Evolutionary conservation across 352 stramenopile species (phyloP), one percentile per base, ranked within the genome.

Genomic region (Globisporangium mamillatum): DNA sequence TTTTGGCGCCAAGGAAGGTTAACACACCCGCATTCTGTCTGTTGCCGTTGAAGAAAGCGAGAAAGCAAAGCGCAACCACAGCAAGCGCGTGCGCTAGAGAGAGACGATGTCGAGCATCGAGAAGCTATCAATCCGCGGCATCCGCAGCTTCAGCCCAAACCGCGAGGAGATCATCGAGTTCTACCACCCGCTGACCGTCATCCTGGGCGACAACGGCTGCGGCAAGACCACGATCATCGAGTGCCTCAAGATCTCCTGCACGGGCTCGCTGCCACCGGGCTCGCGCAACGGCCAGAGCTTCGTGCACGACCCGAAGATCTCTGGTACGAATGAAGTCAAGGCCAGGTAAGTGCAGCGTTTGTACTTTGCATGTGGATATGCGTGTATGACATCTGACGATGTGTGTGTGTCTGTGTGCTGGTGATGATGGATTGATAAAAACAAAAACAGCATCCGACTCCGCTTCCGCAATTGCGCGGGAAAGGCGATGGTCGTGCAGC

Each of bases 191-290:
- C 84, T 99, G 32, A 99, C 98, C 4, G 98, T 99, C 62, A 99
- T 99, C 66, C 80, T 98, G 12, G 96, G 96, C 25, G 83, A 96
- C 69, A 99, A 99, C 78, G 96, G 96, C 61, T 98, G 92, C 69
- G 97, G 96, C n/a, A 99, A 99, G 89, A 99, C 98, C 1, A 99
- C 98, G 18, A 98, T 99, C 63, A 99, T 99, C 78, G 98, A 99
- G 87, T 99, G 96, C 74, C 90, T 99, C 38, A 99, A 99, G 79
- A 97, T 99, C 58, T 91, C 94, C 32, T 96, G 92, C 59, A 99
- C 97, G 5, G 98, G 98, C 22, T 81, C 86, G 10, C 70, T 99
- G 0, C 98, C 98, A 4, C 97, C 97, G 0, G 96, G 96, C 1
- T 76, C 87, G 10, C 79, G 79, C 46, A 90, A 71, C 75, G 97